phyloP scores from a whole-genome alignment of 2,329 filamentous ascomycete genomes.

The Monosporascus ibericus region DNA sequence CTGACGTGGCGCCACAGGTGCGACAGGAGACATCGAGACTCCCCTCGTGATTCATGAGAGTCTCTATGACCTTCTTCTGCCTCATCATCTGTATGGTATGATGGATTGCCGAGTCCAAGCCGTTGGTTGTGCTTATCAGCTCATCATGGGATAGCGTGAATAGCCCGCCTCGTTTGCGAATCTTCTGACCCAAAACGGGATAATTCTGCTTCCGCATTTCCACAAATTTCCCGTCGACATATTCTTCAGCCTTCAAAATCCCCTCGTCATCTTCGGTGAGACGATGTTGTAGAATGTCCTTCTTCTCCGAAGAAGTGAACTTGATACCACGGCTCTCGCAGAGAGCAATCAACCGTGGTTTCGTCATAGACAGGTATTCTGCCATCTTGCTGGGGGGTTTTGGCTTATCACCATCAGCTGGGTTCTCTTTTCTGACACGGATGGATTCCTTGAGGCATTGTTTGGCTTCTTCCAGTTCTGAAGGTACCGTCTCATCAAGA shows the following conservation, averaged over 20 bases:
- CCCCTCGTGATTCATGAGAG: neutral
- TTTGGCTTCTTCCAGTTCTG: neutral
- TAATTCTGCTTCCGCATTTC: neutral
- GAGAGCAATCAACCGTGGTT: neutral
- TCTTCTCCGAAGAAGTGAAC: neutral
- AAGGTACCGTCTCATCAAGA: neutral
- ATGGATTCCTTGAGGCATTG: neutral
- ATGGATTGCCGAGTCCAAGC: slow-evolving; percentile 8
- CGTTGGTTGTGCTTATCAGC: slow-evolving; percentile 11
- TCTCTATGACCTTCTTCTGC: slow-evolving; percentile 8
- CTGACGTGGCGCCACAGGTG: slow-evolving; percentile 4
- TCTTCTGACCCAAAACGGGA: neutral
- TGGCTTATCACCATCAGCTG: neutral
- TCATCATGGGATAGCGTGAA: slow-evolving; percentile 17
- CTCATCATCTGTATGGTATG: slow-evolving; percentile 8
- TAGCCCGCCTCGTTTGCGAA: slow-evolving; percentile 9
- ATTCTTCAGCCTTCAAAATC: neutral
- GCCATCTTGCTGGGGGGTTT: neutral
- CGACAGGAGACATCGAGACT: slow-evolving; percentile 1
- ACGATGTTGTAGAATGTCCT: neutral
- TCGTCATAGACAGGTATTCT: neutral
- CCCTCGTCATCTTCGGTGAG: neutral
- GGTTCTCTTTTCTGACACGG: no score
- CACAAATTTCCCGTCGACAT: neutral
- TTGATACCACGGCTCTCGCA: neutral